Percentiles rank a stretch among this genome's conserved stretches.
Conservation (phyloP, 768 basidiomycete genomes). For the Leccinum fibrillosum region DNA sequence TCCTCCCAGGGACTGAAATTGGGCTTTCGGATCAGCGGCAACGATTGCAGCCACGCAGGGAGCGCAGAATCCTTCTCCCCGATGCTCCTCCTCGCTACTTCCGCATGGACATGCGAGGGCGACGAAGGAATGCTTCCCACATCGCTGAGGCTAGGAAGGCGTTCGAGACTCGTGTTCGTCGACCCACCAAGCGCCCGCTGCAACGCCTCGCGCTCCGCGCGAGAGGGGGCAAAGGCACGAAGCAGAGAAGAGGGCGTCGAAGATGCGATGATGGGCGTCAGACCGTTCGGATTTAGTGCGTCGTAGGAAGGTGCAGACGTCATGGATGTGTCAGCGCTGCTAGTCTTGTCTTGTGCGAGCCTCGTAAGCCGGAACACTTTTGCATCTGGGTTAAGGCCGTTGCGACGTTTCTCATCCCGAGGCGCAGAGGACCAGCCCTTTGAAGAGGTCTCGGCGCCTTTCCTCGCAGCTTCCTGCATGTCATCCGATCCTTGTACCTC, state of each 20-base stretch:
- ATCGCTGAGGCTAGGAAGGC: conserved; percentile 73
- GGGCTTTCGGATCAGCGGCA: conserved; percentile 62
- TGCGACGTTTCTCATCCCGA: conserved; percentile 50
- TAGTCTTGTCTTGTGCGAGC: conserved; percentile 12
- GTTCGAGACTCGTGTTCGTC: conserved; percentile 72
- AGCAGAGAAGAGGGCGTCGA: conserved; percentile 51
- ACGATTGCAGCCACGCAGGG: conserved; percentile 67
- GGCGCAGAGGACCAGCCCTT: conserved; percentile 48
- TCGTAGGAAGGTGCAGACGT: conserved; percentile 38
- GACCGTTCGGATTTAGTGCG: conserved; percentile 61
- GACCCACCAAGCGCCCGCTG: conserved; percentile 76
- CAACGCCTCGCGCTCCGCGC: conserved; percentile 81
- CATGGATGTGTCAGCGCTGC: conserved; percentile 11
- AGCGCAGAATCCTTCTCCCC: conserved; percentile 35
- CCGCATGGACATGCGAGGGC: conserved; percentile 51
- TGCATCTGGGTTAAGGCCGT: conserved; percentile 80
- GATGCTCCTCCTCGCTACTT: conserved; percentile 16
- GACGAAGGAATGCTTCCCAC: conserved; percentile 73
- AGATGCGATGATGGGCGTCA: conserved; percentile 35
- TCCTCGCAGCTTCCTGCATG: conserved; percentile 9
- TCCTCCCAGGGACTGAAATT: conserved; percentile 86
- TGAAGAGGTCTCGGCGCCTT: conserved; percentile 29
- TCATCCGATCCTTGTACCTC: conserved; percentile 26
- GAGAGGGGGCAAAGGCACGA: conserved; percentile 86
- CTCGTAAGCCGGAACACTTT: conserved; percentile 69